phyloP scores from a whole-genome alignment of 345 rosid genomes.

The Geranium rotundifolium region DNA sequence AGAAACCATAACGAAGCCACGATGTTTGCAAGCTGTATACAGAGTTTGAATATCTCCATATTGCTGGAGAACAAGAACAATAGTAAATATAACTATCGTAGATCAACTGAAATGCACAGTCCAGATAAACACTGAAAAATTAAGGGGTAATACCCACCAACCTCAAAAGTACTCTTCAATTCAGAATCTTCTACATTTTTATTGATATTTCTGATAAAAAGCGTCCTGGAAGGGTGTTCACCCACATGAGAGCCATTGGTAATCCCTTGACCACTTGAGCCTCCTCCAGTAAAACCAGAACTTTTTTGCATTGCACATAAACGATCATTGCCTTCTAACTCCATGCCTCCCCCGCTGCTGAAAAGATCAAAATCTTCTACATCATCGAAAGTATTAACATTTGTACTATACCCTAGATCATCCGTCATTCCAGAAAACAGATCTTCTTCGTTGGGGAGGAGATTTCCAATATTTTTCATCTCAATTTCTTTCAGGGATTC shows the following conservation, averaged over 20 bases:
- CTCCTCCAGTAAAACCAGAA: slow-evolving; percentile 3
- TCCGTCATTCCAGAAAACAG: slow-evolving; percentile 36
- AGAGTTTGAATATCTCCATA: slow-evolving; percentile 76
- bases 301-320: slow-evolving; percentile 24
- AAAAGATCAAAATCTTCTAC: slow-evolving; percentile 56
- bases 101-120: slow-evolving; percentile 8
- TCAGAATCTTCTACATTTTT: slow-evolving; percentile 72
- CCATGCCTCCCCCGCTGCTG: slow-evolving; percentile 62
- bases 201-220: slow-evolving; percentile 67
- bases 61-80: slow-evolving; percentile 29
- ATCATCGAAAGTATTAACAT: slow-evolving; percentile 28
- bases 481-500: slow-evolving; percentile 68
- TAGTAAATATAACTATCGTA: neutral
- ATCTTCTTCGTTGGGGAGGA: slow-evolving; percentile 22
- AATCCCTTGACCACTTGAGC: slow-evolving; percentile 11
- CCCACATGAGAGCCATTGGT: slow-evolving; percentile 34
- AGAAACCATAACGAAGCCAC: slow-evolving; percentile 67
- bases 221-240: slow-evolving; percentile 68
- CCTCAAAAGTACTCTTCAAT: slow-evolving; percentile 75
- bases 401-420: slow-evolving; percentile 19
- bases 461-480: slow-evolving; percentile 61
- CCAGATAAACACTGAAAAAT: neutral
- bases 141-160: slow-evolving; percentile 11
- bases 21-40: slow-evolving; percentile 71
- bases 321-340: slow-evolving; percentile 32